These are phyloP conservation scores for Phytophthora ohioensis DNA, from an alignment of 352 stramenopile genomes.

Conservation along the genomic window DNA sequence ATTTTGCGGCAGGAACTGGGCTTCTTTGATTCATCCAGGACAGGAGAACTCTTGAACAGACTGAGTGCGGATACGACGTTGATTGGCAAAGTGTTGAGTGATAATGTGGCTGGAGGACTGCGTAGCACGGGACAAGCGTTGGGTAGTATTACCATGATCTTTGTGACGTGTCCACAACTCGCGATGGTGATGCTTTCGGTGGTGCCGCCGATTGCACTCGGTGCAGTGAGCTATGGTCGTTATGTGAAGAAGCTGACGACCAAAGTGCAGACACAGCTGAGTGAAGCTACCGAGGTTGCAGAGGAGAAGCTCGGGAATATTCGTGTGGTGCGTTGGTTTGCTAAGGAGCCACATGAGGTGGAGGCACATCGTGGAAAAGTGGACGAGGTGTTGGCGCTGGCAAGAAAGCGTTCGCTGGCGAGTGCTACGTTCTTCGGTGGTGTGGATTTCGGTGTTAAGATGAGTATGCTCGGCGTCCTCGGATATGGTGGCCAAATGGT, in stretches of 20 bases:
- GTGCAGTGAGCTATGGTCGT: conserved; percentile 87
- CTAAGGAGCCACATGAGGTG: conserved; percentile 81
- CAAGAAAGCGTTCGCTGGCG: conserved; percentile 78
- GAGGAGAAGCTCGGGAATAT: conserved; percentile 95
- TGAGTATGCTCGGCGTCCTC: conserved; percentile 91
- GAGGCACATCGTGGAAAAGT: conserved; percentile 65
- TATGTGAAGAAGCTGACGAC: conserved; percentile 90
- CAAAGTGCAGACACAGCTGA: conserved; percentile 92
- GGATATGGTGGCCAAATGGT: conserved; percentile 95
- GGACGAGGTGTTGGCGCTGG: conserved; percentile 66
- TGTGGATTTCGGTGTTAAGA: conserved; percentile 87
- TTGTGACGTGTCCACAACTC: conserved; percentile 92
- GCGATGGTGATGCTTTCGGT: conserved; percentile 91
- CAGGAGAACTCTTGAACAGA: conserved; percentile 92
- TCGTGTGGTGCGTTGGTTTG: conserved; percentile 93
- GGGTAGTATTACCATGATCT: conserved; percentile 91
- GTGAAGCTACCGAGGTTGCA: conserved; percentile 91
- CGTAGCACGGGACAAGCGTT: conserved; percentile 83
- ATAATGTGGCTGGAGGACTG: conserved; percentile 85
- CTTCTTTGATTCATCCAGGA: conserved; percentile 92
- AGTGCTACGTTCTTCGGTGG: conserved; percentile 87
- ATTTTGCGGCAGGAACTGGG: conserved; percentile 89
- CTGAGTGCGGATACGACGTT: conserved; percentile 92
- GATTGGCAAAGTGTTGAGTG: conserved; percentile 94
- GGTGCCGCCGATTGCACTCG: conserved; percentile 92